A percentile compares a stretch with the other conserved stretches of the same genome.
These are phyloP conservation scores for Maudiozyma serrabonitensis DNA, from an alignment of 805 yeast species.

Conservation along the genomic window DNA sequence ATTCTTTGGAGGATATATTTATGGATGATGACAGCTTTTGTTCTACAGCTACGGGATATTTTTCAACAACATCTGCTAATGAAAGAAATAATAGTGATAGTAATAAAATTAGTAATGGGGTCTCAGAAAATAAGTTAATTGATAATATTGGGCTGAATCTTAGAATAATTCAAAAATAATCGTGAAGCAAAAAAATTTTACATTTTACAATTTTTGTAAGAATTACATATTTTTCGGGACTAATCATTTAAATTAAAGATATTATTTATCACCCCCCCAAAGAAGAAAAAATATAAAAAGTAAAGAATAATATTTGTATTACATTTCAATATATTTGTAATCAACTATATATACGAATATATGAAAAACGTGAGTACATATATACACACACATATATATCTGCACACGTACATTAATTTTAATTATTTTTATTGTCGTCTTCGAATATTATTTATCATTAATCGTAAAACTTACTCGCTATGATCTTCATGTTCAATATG, in stretches of 20 bases:
- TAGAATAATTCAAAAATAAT: neutral
- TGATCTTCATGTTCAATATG: constrained; percentile 3
- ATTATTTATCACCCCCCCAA: too few species aligned
- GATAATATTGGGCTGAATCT: neutral
- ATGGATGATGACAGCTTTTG: neutral
- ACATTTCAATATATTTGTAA: neutral
- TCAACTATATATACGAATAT: neutral
- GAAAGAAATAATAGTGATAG: neutral
- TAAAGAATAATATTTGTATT: too few species aligned
- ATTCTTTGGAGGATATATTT: neutral
- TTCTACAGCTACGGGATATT: neutral
- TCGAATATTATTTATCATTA: neutral
- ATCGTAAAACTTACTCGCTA: neutral
- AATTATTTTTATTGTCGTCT: neutral
- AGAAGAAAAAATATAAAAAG: too few species aligned
- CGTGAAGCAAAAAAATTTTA: neutral
- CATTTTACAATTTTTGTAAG: neutral
- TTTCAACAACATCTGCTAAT: neutral
- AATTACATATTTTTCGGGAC: neutral
- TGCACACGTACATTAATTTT: neutral
- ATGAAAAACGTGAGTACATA: neutral
- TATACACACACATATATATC: neutral
- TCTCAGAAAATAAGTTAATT: neutral
- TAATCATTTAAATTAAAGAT: too few species aligned
- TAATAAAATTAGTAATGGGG: neutral